Percentiles rank a stretch among this genome's conserved stretches.
Conservation (phyloP, 441 rosid species). For the Gossypium davidsonii region DNA sequence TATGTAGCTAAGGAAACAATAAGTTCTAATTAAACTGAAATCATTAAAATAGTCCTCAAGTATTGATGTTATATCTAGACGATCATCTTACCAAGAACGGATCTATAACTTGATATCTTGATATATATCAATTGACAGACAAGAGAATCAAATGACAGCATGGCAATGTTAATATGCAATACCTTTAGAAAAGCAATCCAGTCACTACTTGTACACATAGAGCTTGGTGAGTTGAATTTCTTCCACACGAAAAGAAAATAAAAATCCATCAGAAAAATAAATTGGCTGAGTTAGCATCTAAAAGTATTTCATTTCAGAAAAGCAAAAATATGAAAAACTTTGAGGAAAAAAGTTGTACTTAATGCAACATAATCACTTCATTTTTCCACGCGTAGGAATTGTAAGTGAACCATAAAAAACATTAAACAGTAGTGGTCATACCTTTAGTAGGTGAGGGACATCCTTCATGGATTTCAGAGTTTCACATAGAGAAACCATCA, state of each 20-base stretch:
- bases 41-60: not conserved
- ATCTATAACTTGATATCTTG: not conserved
- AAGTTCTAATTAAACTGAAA: not conserved
- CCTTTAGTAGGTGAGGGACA: conserved; percentile 73
- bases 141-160: conserved; percentile 13
- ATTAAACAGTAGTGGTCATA: conserved; percentile 20
- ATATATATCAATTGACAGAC: not conserved
- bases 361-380: not conserved
- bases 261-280: conserved; percentile 8
- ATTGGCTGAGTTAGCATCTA: conserved; percentile 4
- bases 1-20: not conserved
- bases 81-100: not conserved
- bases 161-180: conserved; percentile 17
- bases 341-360: not conserved
- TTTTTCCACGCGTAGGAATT: not conserved
- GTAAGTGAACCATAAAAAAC: conserved; percentile 2
- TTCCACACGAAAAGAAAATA: conserved; percentile 29
- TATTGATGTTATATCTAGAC: conserved; percentile 5
- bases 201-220: conserved; percentile 60
- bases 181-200: conserved; percentile 93
- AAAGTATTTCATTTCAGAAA: not conserved
- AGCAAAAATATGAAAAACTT: not conserved
- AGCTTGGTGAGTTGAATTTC: conserved; percentile 95
- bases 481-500: conserved; percentile 69
- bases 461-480: conserved; percentile 91